phyloP scores from a whole-genome alignment of 441 rosid genomes.

The Theobroma grandiflorum region DNA sequence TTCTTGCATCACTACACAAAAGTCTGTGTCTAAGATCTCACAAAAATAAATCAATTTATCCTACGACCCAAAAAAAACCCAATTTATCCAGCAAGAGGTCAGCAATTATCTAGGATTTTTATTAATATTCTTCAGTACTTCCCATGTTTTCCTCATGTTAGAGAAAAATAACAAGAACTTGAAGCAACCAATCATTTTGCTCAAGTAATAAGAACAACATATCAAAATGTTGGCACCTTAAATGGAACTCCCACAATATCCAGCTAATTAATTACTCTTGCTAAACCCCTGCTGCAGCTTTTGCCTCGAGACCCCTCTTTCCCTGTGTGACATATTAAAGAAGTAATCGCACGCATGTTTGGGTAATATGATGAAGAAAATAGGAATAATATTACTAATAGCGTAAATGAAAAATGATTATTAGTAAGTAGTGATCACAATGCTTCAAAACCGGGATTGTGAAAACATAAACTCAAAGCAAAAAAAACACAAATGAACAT shows the following conservation, averaged over 20 bases:
- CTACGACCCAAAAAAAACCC: not conserved
- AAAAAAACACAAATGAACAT: constrained; percentile 10
- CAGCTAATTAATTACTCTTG: constrained; percentile 20
- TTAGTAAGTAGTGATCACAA: not conserved
- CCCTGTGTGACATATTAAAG: constrained; percentile 54
- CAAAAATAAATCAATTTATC: not conserved
- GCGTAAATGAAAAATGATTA: constrained; percentile 1
- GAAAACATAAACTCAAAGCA: not conserved
- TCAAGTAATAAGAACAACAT: constrained; percentile 12
- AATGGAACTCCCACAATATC: constrained; percentile 22
- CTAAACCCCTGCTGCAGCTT: constrained; percentile 69
- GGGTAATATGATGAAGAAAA: not conserved
- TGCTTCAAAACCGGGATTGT: not conserved
- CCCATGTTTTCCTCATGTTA: not conserved
- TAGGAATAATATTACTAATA: constrained; percentile 13
- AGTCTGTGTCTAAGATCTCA: not conserved
- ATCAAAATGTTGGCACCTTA: constrained; percentile 39
- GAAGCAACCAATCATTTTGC: not conserved
- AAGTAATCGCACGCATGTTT: not conserved
- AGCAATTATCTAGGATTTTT: not conserved
- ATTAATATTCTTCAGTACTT: constrained; percentile 6
- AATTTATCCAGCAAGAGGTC: not conserved
- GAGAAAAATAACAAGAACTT: not conserved
- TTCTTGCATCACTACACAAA: not conserved
- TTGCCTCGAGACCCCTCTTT: constrained; percentile 53